Evolutionary conservation across 73 alveolate species (phyloP), one percentile per base, ranked within the genome.

Genomic region (Uronychia setigera): DNA sequence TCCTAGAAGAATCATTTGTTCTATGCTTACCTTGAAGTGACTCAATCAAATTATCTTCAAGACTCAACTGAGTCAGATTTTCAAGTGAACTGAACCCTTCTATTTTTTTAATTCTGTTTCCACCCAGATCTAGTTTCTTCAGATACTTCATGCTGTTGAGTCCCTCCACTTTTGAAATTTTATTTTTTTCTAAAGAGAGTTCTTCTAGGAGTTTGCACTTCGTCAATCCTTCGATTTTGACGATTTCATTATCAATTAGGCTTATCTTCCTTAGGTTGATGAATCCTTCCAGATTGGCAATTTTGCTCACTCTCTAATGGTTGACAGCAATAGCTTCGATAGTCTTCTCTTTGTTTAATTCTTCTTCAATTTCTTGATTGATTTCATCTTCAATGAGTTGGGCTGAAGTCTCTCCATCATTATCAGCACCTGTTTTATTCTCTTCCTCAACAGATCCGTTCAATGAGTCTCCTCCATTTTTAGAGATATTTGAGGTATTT

Each of bases 101-200:
- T 26, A 98, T 96, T 87, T 93, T 82, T 80, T 88, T 89, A 34
- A 97, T 88, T 82, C 90, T 90, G 83, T 97, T 97, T 74, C 94
- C 87, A 60, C 97, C 98, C 74, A 97, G 82, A 76, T 95, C 98
- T 58, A 97, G 90, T 80, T 95, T 97, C 85, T 95, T 93, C 60
- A 97, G 94, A 88, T 95, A 92, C 77, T 74, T 81, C 60, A 95
- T 86, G 60, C 78, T 90, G 13, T 84, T 90, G 59, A 97, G 91
- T 29, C 96, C 96, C 88, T 92, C 96, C 25, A 97, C 95, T 80
- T 83, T 89, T 79, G 85, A 76, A 14, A 98, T 95, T 82, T 88
- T 81, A 89, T 98, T 98, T 88, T 97, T 94, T 83, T 97, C 98
- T 67, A 98, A 91, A 90, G 92, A 93, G 33, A 98, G 92, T 67